Conservation (phyloP, 2,329 filamentous ascomycete species). For the Truncatella angustata region DNA sequence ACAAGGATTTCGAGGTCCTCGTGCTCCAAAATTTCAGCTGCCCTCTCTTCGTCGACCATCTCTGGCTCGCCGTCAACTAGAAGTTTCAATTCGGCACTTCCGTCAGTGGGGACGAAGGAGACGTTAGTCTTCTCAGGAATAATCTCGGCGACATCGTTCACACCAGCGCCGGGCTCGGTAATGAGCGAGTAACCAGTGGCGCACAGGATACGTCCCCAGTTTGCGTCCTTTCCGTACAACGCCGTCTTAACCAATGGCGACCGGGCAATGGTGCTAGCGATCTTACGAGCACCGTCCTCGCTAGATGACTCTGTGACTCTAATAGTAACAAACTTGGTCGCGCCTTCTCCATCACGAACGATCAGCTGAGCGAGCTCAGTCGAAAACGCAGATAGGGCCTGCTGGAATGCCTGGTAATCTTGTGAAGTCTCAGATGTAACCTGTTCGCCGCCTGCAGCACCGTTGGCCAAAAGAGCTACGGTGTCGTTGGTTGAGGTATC, state of each 20-base stretch:
- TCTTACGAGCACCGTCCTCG: slow-evolving; percentile 69
- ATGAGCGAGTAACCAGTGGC: slow-evolving; percentile 80
- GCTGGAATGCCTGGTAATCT: slow-evolving; percentile 70
- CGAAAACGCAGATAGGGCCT: slow-evolving; percentile 73
- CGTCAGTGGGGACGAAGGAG: slow-evolving; percentile 75
- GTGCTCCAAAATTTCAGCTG: slow-evolving; percentile 72
- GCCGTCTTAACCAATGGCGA: slow-evolving; percentile 97
- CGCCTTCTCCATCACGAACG: slow-evolving; percentile 93
- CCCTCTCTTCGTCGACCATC: slow-evolving; percentile 71
- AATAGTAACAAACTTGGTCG: slow-evolving; percentile 97
- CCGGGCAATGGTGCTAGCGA: slow-evolving; percentile 84
- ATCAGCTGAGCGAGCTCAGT: slow-evolving; percentile 86
- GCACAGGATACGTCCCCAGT: slow-evolving; percentile 97
- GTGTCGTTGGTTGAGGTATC: slow-evolving; percentile 98
- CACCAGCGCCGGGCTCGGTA: slow-evolving; percentile 54
- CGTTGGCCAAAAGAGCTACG: slow-evolving; percentile 90
- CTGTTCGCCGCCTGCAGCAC: slow-evolving; percentile 73
- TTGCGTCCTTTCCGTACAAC: slow-evolving; percentile 93
- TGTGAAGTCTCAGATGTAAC: slow-evolving; percentile 51
- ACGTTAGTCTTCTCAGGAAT: slow-evolving; percentile 69
- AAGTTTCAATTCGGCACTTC: slow-evolving; percentile 73
- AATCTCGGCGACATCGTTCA: slow-evolving; percentile 62
- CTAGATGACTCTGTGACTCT: slow-evolving; percentile 72
- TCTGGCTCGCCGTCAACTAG: slow-evolving; percentile 80
- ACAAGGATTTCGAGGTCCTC: slow-evolving; percentile 81